A percentile compares a stretch with the other conserved stretches of the same genome.
Conservation (phyloP, 192 early-diverging fungal species). For the Linderina pennispora region DNA sequence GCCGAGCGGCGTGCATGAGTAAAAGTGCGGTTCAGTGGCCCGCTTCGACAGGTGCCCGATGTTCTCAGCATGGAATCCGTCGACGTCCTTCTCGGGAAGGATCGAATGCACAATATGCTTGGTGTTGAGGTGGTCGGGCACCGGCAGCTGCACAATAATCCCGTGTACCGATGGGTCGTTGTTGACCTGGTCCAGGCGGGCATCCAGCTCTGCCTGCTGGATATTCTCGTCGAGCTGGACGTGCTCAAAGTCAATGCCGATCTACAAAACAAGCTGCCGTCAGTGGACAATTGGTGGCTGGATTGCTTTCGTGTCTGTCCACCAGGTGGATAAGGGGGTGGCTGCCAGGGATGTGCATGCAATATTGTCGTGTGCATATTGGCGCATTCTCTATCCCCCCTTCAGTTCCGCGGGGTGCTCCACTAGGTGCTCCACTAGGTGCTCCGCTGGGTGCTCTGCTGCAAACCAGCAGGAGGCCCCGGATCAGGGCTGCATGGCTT, state of each 20-base stretch:
- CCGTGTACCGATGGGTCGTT: slow-evolving; percentile 81
- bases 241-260: slow-evolving; percentile 73
- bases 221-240: slow-evolving; percentile 59
- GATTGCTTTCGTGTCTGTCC: background rate
- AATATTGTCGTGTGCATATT: no score
- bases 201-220: slow-evolving; percentile 65
- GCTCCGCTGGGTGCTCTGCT: no score
- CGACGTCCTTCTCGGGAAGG: slow-evolving; percentile 88
- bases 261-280: slow-evolving; percentile 36
- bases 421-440: no score
- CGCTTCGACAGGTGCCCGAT: slow-evolving; percentile 87
- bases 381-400: no score
- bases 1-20: slow-evolving; percentile 96
- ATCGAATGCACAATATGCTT: slow-evolving; percentile 79
- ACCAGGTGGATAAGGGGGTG: background rate
- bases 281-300: background rate
- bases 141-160: slow-evolving; percentile 91
- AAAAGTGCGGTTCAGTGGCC: slow-evolving; percentile 72
- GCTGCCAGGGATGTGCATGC: background rate
- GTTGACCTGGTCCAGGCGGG: slow-evolving; percentile 66
- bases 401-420: no score
- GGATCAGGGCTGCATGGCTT: no score
- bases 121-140: slow-evolving; percentile 84
- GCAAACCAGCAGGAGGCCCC: no score
- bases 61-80: slow-evolving; percentile 96